A percentile compares a stretch with the other conserved stretches of the same genome.
Evolutionary conservation across 345 rosid genomes (phyloP).

Genomic region (Jatropha curcas): DNA sequence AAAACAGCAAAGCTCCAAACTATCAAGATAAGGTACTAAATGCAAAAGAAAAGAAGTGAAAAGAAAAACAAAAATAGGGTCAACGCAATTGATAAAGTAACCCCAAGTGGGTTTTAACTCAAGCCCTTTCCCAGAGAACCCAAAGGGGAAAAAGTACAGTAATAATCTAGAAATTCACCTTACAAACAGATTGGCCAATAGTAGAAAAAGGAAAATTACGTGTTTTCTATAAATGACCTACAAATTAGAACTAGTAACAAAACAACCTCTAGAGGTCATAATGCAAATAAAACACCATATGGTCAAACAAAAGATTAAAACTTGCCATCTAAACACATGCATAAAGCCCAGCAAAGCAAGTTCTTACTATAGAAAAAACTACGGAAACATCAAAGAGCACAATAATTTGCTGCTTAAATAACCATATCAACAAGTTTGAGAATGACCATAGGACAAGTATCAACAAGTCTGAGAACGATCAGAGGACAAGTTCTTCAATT

Average conservation of each 20-base stretch:
- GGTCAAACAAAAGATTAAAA: constrained; percentile 1
- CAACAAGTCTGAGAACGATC: no score
- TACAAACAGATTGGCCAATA: not conserved
- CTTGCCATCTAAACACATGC: no score
- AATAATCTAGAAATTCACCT: not conserved
- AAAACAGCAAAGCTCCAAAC: constrained; percentile 28
- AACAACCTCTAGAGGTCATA: not conserved
- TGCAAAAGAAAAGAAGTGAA: not conserved
- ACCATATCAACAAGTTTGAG: not conserved
- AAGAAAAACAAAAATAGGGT: not conserved
- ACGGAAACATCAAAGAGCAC: not conserved
- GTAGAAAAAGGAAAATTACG: not conserved
- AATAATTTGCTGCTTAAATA: not conserved
- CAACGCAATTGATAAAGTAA: not conserved
- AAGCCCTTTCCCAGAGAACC: not conserved
- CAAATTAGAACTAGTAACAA: not conserved
- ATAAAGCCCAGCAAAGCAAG: not conserved
- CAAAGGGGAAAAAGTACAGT: not conserved
- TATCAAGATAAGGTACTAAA: constrained; percentile 25
- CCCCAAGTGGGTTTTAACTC: not conserved
- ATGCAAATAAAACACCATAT: constrained; percentile 11
- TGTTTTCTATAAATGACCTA: not conserved
- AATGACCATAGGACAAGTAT: not conserved
- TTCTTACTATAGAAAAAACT: no score
- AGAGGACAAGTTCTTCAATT: not conserved